A percentile compares a stretch with the other conserved stretches of the same genome.
phyloP scores from a whole-genome alignment of 768 basidiomycete species.

The Pleurotus giganteus region DNA sequence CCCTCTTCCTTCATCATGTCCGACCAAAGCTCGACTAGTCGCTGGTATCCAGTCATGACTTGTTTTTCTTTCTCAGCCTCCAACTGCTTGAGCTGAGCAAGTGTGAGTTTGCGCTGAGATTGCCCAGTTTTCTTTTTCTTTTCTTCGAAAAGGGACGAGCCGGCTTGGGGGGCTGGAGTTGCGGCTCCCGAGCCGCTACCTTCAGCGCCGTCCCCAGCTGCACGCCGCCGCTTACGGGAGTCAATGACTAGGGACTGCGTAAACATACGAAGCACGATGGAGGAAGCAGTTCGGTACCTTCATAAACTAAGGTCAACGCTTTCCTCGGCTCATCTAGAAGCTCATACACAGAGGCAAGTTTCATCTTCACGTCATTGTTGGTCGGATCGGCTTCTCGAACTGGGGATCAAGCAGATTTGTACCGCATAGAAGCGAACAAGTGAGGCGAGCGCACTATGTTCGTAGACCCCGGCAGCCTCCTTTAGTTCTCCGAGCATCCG shows the following conservation, averaged over 20 bases:
- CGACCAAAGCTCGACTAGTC: constrained; percentile 63
- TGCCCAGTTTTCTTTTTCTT: constrained; percentile 49
- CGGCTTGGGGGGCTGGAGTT: not conserved
- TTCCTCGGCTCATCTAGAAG: constrained; percentile 74
- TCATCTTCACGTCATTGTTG: constrained; percentile 83
- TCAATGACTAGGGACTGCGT: constrained; percentile 46
- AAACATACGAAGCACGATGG: not conserved
- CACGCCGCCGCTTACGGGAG: constrained; percentile 48
- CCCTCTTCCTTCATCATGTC: constrained; percentile 35
- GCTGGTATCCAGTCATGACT: constrained; percentile 53
- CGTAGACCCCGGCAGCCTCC: constrained; percentile 81
- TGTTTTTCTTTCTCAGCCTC: constrained; percentile 69
- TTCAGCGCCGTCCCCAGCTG: constrained; percentile 17
- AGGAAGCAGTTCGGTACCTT: constrained; percentile 48
- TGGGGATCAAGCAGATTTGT: constrained; percentile 27
- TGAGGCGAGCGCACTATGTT: constrained; percentile 57
- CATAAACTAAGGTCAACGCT: constrained; percentile 80
- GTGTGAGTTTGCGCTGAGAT: constrained; percentile 46
- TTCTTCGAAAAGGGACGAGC: constrained; percentile 66
- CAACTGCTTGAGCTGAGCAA: constrained; percentile 58
- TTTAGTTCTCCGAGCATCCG: constrained; percentile 71
- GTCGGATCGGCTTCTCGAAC: constrained; percentile 74
- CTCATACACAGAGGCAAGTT: constrained; percentile 89
- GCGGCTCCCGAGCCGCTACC: not conserved
- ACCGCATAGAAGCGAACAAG: no score